Evolutionary conservation across 2,329 filamentous ascomycete genomes (phyloP).

Genomic region (Gremmenia infestans): DNA sequence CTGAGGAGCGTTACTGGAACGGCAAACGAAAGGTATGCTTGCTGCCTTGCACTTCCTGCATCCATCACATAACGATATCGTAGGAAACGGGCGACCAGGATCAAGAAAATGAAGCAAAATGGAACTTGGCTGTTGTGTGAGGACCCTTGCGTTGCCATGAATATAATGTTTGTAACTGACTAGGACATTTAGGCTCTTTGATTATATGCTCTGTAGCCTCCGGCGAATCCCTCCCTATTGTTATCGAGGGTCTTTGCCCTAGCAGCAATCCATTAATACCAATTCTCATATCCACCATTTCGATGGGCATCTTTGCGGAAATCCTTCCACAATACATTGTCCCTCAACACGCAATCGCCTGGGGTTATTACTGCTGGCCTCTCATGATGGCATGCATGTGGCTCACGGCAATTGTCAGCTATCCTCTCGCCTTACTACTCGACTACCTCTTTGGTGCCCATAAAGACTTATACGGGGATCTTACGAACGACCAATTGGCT

Average conservation of each 20-base stretch:
- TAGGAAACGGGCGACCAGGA: constrained; percentile 18
- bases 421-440: constrained; percentile 21
- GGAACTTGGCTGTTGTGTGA: constrained; percentile 28
- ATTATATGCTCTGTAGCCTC: constrained; percentile 23
- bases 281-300: constrained; percentile 23
- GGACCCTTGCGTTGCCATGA: background rate
- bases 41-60: background rate
- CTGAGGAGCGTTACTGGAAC: constrained; percentile 19
- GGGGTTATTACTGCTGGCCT: constrained; percentile 25
- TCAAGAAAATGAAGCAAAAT: constrained; percentile 19
- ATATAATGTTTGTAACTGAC: background rate
- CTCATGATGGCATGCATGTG: constrained; percentile 27
- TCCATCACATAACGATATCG: constrained; percentile 6
- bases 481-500: constrained; percentile 20
- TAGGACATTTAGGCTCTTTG: constrained; percentile 21
- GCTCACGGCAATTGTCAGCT: constrained; percentile 21
- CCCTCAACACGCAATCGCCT: constrained; percentile 19
- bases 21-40: constrained; percentile 17
- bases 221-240: constrained; percentile 22
- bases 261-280: constrained; percentile 15
- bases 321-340: constrained; percentile 28
- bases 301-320: constrained; percentile 24
- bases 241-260: constrained; percentile 19
- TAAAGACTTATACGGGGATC: constrained; percentile 13
- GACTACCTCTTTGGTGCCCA: constrained; percentile 8